A percentile compares a stretch with the other conserved stretches of the same genome.
phyloP scores from a whole-genome alignment of 2,329 filamentous ascomycete species.

The Talaromyces piceae region DNA sequence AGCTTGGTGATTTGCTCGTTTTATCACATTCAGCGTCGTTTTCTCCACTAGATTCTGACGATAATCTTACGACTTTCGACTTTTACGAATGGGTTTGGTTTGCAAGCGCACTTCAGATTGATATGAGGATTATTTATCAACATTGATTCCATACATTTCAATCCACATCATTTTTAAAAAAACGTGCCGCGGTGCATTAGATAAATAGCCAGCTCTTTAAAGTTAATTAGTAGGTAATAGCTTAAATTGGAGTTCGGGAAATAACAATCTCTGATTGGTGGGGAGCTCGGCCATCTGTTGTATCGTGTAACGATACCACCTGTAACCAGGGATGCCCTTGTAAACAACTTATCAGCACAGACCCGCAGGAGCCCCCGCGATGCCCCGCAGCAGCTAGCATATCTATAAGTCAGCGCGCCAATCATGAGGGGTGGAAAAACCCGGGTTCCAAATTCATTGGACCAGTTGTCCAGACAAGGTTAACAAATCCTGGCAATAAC shows the following conservation, averaged over 20 bases:
- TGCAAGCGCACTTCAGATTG: background rate
- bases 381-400: background rate
- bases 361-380: background rate
- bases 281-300: background rate
- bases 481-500: background rate
- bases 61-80: background rate
- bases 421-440: background rate
- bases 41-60: background rate
- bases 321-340: background rate
- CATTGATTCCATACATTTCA: background rate
- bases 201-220: no score
- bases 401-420: background rate
- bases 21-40: no score
- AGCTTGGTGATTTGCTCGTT: slow-evolving; percentile 2
- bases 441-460: background rate
- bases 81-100: background rate
- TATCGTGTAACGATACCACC: background rate
- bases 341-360: background rate
- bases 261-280: background rate
- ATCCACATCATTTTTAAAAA: background rate
- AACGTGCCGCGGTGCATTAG: no score
- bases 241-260: background rate
- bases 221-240: background rate
- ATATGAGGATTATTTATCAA: background rate
- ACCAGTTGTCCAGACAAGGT: background rate